Evolutionary conservation across 2,329 filamentous ascomycete species (phyloP).

Genomic region (Xylaria sp.): DNA sequence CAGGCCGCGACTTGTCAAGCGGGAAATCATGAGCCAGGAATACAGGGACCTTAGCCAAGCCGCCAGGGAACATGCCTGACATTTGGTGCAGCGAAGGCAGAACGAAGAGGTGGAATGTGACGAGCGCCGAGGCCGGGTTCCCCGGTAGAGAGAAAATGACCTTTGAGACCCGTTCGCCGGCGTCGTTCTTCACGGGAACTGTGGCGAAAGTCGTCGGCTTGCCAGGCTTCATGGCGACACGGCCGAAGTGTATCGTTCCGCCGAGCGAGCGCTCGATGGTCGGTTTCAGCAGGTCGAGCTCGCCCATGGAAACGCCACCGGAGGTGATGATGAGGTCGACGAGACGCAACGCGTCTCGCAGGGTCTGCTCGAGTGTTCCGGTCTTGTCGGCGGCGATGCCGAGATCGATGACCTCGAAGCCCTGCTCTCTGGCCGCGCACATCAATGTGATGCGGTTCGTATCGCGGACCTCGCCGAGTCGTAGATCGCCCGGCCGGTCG

Average conservation of each 20-base stretch:
- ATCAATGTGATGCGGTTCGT: constrained; percentile 90
- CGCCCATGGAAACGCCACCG: constrained; percentile 96
- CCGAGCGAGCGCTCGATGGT: constrained; percentile 90
- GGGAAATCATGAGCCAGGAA: constrained; percentile 72
- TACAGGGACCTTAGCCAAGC: constrained; percentile 75
- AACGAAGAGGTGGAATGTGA: constrained; percentile 94
- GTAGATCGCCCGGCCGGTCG: constrained; percentile 64
- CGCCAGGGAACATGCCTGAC: constrained; percentile 69
- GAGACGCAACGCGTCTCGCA: constrained; percentile 74
- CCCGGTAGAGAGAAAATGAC: constrained; percentile 90
- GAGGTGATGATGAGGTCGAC: constrained; percentile 89
- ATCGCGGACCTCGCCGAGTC: constrained; percentile 86
- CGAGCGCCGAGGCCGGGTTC: constrained; percentile 90
- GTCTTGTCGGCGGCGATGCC: constrained; percentile 81
- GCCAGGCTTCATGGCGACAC: constrained; percentile 96
- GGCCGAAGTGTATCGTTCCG: constrained; percentile 93
- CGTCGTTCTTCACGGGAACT: constrained; percentile 67
- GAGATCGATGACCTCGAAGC: constrained; percentile 81
- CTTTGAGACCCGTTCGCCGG: constrained; percentile 64
- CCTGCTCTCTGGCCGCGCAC: constrained; percentile 74
- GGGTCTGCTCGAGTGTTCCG: constrained; percentile 73
- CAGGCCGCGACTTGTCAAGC: constrained; percentile 76
- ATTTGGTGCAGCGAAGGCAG: constrained; percentile 82
- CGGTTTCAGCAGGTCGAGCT: constrained; percentile 94
- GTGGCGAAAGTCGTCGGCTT: constrained; percentile 98